These are phyloP conservation scores for Dipodascopsis tothii DNA, from an alignment of 805 yeast genomes.

Conservation along the genomic window DNA sequence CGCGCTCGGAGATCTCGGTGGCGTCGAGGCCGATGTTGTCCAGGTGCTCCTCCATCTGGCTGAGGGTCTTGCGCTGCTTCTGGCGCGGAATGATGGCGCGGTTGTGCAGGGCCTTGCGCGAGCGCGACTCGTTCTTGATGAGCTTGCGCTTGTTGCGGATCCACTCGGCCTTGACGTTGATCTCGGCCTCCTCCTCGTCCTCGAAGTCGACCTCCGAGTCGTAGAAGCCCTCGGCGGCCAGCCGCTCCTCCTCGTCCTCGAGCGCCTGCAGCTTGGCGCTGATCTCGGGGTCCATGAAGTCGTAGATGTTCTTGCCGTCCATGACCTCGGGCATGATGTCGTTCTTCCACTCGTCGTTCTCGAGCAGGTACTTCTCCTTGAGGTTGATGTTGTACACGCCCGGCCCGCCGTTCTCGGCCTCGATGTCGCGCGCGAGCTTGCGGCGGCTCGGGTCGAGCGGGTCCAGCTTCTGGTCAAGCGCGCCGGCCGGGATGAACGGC, in stretches of 20 bases:
- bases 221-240: constrained; percentile 91
- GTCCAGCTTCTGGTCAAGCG: constrained; percentile 58
- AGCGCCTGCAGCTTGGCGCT: constrained; percentile 86
- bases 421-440: constrained; percentile 76
- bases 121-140: constrained; percentile 83
- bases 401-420: constrained; percentile 95
- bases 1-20: constrained; percentile 50
- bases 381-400: constrained; percentile 93
- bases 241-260: constrained; percentile 93
- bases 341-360: constrained; percentile 95
- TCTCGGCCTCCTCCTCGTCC: constrained; percentile 59
- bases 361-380: constrained; percentile 84
- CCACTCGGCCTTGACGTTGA: constrained; percentile 86
- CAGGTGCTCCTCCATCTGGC: constrained; percentile 83
- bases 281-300: constrained; percentile 93
- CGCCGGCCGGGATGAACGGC: constrained; percentile 74
- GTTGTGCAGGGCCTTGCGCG: constrained; percentile 76
- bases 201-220: constrained; percentile 68
- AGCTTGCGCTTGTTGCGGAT: constrained; percentile 89
- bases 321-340: constrained; percentile 95
- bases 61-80: constrained; percentile 53
- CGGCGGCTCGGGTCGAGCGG: constrained; percentile 74
- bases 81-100: constrained; percentile 86
- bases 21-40: constrained; percentile 85
- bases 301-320: constrained; percentile 94